These are phyloP conservation scores for Stephanodiscus triporus DNA, from an alignment of 108 stramenopile genomes.

Conservation along the genomic window DNA sequence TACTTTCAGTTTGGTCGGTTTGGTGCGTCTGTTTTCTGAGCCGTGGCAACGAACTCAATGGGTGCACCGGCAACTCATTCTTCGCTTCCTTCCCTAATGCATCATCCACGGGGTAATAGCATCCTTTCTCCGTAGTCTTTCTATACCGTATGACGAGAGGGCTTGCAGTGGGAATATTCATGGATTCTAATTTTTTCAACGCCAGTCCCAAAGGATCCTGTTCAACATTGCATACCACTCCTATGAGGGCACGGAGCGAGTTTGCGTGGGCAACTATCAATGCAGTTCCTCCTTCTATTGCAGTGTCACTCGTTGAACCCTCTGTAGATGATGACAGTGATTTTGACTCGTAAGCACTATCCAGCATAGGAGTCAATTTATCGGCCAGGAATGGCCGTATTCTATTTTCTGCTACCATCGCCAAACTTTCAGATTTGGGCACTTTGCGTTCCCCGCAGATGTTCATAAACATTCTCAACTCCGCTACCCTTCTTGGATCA, in stretches of 20 bases:
- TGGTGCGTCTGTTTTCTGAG: not conserved
- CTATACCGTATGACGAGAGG: slow-evolving; percentile 54
- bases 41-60: slow-evolving; percentile 19
- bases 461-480: slow-evolving; percentile 37
- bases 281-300: slow-evolving; percentile 46
- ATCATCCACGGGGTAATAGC: slow-evolving; percentile 26
- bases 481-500: slow-evolving; percentile 54
- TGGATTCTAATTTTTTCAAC: slow-evolving; percentile 48
- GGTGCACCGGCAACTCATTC: slow-evolving; percentile 27
- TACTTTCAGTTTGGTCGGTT: not conserved
- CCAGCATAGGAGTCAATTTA: slow-evolving; percentile 46
- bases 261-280: slow-evolving; percentile 70
- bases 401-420: slow-evolving; percentile 55
- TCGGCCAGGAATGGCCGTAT: slow-evolving; percentile 60
- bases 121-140: slow-evolving; percentile 5
- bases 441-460: slow-evolving; percentile 56
- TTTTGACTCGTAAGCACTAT: slow-evolving; percentile 26
- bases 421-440: slow-evolving; percentile 58
- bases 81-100: slow-evolving; percentile 1
- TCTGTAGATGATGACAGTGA: not conserved
- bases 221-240: slow-evolving; percentile 60
- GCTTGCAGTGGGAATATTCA: slow-evolving; percentile 59
- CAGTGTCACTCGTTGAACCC: not conserved
- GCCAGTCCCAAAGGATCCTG: slow-evolving; percentile 50
- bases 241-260: slow-evolving; percentile 61